These are phyloP conservation scores for Plasmodium chabaudi DNA, from an alignment of 169 alveolate genomes.

Conservation along the genomic window DNA sequence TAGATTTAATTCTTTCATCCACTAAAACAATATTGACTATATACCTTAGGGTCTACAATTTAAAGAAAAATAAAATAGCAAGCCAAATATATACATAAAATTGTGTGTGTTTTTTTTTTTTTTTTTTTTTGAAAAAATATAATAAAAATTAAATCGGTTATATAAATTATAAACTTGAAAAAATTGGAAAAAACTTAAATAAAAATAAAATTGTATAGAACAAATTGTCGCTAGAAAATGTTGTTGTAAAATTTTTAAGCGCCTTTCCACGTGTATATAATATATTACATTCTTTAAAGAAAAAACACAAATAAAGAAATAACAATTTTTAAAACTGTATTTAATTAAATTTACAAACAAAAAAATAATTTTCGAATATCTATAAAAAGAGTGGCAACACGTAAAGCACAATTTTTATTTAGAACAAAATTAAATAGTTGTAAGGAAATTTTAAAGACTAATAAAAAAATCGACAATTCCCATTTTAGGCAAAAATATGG, in stretches of 20 bases:
- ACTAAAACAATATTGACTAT: background rate
- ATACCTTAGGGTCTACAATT: conserved; percentile 53
- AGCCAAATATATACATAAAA: conserved; percentile 5
- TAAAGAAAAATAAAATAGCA: conserved; percentile 7
- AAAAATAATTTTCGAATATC: too few species aligned
- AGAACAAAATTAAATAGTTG: too few species aligned
- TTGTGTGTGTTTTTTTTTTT: background rate
- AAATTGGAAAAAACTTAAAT: background rate
- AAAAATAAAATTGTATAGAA: background rate
- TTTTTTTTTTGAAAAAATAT: background rate
- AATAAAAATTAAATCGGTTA: background rate
- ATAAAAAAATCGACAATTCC: too few species aligned
- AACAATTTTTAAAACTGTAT: background rate
- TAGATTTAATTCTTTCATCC: conserved; percentile 11
- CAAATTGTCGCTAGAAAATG: background rate
- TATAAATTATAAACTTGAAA: background rate
- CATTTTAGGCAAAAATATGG: too few species aligned
- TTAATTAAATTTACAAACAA: too few species aligned
- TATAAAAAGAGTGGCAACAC: too few species aligned
- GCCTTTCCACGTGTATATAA: background rate
- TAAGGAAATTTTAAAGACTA: too few species aligned
- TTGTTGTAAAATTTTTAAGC: background rate
- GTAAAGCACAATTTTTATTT: too few species aligned
- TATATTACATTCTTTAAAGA: background rate
- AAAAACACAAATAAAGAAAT: background rate